Evolutionary conservation across 2,329 filamentous ascomycete species (phyloP).

Genomic region (Orbilia brochopaga): DNA sequence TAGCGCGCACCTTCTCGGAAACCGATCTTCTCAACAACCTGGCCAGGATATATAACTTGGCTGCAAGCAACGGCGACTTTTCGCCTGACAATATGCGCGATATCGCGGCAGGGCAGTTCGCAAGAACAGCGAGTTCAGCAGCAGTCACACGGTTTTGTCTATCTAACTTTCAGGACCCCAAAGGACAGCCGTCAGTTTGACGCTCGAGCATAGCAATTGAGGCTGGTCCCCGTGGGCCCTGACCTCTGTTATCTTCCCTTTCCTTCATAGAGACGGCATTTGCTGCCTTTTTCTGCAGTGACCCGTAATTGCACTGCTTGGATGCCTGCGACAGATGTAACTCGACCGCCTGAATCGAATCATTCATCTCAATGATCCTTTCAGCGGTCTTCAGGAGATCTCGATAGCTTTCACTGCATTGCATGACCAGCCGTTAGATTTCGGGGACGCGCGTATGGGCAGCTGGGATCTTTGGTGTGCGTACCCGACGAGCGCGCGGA

Average conservation of each 20-base stretch:
- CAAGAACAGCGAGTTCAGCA: slow-evolving; percentile 66
- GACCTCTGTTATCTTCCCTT: slow-evolving; percentile 55
- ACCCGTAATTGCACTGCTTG: slow-evolving; percentile 66
- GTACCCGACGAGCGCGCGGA: slow-evolving; percentile 71
- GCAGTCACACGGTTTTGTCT: slow-evolving; percentile 61
- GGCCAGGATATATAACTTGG: slow-evolving; percentile 60
- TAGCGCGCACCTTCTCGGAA: slow-evolving; percentile 52
- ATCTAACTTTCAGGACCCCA: slow-evolving; percentile 56
- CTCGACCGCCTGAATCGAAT: slow-evolving; percentile 66
- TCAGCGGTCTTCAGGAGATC: slow-evolving; percentile 71
- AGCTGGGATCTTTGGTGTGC: slow-evolving; percentile 49
- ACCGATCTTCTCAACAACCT: slow-evolving; percentile 54
- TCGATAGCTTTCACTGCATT: slow-evolving; percentile 67
- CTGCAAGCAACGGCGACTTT: slow-evolving; percentile 64
- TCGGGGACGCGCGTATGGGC: slow-evolving; percentile 21
- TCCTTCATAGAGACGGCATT: slow-evolving; percentile 59
- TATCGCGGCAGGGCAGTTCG: slow-evolving; percentile 64
- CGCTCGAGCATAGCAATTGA: slow-evolving; percentile 54
- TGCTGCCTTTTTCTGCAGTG: slow-evolving; percentile 63
- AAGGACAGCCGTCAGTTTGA: slow-evolving; percentile 29
- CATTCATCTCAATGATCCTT: slow-evolving; percentile 70
- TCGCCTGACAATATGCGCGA: slow-evolving; percentile 63
- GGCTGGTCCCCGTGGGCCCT: slow-evolving; percentile 49
- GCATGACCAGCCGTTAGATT: slow-evolving; percentile 28
- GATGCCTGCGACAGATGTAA: slow-evolving; percentile 65